phyloP scores from a whole-genome alignment of 768 basidiomycete species.

The Hortiboletus flavorubellus region DNA sequence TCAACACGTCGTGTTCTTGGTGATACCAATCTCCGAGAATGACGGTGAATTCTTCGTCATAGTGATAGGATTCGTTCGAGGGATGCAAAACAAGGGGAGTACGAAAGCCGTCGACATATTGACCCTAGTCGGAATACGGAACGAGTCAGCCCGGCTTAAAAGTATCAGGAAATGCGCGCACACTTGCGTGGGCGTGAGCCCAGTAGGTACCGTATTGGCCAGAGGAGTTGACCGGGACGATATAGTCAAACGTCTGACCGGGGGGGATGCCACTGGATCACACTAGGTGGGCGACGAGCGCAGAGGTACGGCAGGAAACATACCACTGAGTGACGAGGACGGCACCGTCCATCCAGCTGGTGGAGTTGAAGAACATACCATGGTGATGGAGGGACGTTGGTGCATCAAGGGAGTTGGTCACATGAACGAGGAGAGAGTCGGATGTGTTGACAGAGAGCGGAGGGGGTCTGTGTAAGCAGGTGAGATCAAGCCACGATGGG shows the following conservation, averaged over 20 bases:
- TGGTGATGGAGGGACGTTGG: conserved; percentile 84
- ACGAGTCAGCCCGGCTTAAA: neutral
- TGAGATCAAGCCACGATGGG: neutral
- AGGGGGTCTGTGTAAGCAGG: conserved; percentile 59
- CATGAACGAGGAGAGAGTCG: conserved; percentile 77
- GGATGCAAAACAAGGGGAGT: conserved; percentile 80
- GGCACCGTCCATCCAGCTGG: conserved; percentile 90
- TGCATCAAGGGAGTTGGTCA: conserved; percentile 63
- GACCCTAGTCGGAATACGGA: conserved; percentile 46
- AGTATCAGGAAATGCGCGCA: neutral
- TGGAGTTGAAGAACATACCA: conserved; percentile 91
- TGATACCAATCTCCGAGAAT: conserved; percentile 94
- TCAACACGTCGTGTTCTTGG: conserved; percentile 57
- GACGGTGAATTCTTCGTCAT: conserved; percentile 90
- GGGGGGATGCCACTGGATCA: conserved; percentile 68
- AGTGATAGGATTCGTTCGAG: conserved; percentile 57
- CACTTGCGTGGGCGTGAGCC: conserved; percentile 67
- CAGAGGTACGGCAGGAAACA: neutral
- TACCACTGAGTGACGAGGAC: conserved; percentile 81
- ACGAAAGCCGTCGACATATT: conserved; percentile 93
- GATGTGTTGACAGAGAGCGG: conserved; percentile 67
- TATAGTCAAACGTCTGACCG: conserved; percentile 67
- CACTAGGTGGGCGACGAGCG: neutral
- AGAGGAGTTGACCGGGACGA: conserved; percentile 63
- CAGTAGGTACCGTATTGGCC: conserved; percentile 81